Base-by-base conservation (phyloP, 768 basidiomycete species). In the Sistotremastrum niveocremeum region DNA sequence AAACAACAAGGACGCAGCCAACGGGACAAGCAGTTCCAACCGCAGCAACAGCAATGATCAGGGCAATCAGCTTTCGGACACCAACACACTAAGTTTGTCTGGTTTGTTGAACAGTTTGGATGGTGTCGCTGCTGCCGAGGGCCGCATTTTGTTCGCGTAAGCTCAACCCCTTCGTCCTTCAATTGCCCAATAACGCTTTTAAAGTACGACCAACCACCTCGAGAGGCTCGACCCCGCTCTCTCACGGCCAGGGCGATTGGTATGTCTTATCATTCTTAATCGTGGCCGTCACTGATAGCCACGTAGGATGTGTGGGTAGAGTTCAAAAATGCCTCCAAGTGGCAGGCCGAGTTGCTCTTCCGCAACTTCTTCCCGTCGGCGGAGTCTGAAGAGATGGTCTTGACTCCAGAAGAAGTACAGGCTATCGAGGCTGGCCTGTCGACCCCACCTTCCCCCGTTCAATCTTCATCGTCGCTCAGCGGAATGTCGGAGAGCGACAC, bases 171-270 rank as follows among this genome's bases (percentile, higher is more conserved):
- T 30, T 9, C 6, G 46, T 2, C 5, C 12, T n/a, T 34, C 8
- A 8, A 37, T 32, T 39, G 20, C 29, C 37, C 31, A 37, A n/a
- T 28, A 29, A 34, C 28, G 39, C 43, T 9, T 38, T 28, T 37
- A 9, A 52, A 87, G 85, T 0, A 89, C 86, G 11, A 89, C 86
- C 7, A 93, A 93, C 61, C 89, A 93, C 56, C 68, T 90, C n/a
- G 86, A 91, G 55, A 76, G 82, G 34, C 73, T 94, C 1, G 90
- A 94, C 54, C 85, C 88, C 4, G 90, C 90, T 0, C 75, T 94
- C 7, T 84, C 81, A n/a, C 81, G 90, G 45, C 87, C 90, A 4
- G 90, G 90, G 11, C 81, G 84, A 31, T 85, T 87, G 83, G 20
- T 20, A 20, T 20, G 20, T 2, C 20, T 2, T 20, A 20, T 38